Percentiles rank a stretch among this genome's conserved stretches.
Conservation (phyloP, 305 asterid species). For the Fraxinus velutina region DNA sequence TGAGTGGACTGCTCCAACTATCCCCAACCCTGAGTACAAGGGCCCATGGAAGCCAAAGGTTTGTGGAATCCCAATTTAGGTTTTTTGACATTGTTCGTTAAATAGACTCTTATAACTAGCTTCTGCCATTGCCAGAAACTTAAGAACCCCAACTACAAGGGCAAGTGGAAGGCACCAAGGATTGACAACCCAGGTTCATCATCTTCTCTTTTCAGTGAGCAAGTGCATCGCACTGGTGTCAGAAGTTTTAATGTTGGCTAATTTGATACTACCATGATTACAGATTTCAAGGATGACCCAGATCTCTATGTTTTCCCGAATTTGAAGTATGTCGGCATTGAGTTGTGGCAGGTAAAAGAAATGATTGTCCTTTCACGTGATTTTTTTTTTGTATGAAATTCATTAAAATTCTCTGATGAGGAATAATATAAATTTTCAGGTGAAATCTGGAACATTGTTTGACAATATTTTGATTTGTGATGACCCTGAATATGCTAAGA, state of each 20-base stretch:
- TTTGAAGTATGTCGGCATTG: slow-evolving; percentile 91
- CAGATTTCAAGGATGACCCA: slow-evolving; percentile 94
- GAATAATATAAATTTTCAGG: slow-evolving; percentile 27
- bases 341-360: slow-evolving; percentile 83
- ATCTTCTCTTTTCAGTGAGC: slow-evolving; percentile 11
- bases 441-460: slow-evolving; percentile 53
- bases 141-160: slow-evolving; percentile 93
- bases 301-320: slow-evolving; percentile 82
- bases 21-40: slow-evolving; percentile 97
- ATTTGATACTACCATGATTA: slow-evolving; percentile 2
- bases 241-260: background rate
- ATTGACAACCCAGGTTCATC: slow-evolving; percentile 90
- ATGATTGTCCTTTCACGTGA: background rate
- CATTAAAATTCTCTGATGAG: background rate
- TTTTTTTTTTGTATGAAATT: background rate
- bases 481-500: slow-evolving; percentile 49
- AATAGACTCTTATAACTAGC: slow-evolving; percentile 8
- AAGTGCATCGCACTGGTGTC: background rate
- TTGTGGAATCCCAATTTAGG: slow-evolving; percentile 19
- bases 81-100: background rate
- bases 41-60: slow-evolving; percentile 97
- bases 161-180: slow-evolving; percentile 96
- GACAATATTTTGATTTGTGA: slow-evolving; percentile 44
- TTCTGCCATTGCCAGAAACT: slow-evolving; percentile 58
- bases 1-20: slow-evolving; percentile 90